A percentile compares a stretch with the other conserved stretches of the same genome.
phyloP scores from a whole-genome alignment of 2,329 filamentous ascomycete genomes.

The Fusarium phyllophilum region DNA sequence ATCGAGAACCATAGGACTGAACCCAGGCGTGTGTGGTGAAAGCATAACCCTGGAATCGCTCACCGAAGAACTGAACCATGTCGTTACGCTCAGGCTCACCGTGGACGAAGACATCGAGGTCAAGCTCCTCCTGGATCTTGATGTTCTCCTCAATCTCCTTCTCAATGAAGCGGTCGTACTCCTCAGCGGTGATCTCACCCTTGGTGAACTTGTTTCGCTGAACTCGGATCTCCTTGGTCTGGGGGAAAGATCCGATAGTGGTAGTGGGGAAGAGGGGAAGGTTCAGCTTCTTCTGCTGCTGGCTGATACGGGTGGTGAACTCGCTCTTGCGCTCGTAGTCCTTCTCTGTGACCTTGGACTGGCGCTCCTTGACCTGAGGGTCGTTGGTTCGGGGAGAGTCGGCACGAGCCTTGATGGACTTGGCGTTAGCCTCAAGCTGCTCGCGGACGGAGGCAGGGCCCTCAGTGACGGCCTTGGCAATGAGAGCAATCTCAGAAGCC shows the following conservation, averaged over 20 bases:
- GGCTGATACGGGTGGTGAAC: constrained; percentile 84
- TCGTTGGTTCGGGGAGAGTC: constrained; percentile 96
- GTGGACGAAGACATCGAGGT: constrained; percentile 96
- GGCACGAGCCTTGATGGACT: constrained; percentile 89
- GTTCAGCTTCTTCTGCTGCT: constrained; percentile 92
- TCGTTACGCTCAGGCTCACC: constrained; percentile 99
- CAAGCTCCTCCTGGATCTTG: constrained; percentile 98
- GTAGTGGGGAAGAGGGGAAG: constrained; percentile 98
- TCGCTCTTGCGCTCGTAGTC: constrained; percentile 93
- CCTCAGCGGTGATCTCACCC: constrained; percentile 88
- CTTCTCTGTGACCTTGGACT: constrained; percentile 83
- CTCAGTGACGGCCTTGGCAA: constrained; percentile 96
- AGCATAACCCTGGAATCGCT: constrained; percentile 94
- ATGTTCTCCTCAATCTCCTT: constrained; percentile 96
- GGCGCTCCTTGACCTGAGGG: constrained; percentile 95
- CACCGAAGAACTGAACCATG: constrained; percentile 99
- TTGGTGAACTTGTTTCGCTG: constrained; percentile 99
- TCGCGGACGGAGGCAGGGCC: constrained; percentile 87
- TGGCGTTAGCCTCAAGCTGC: constrained; percentile 96
- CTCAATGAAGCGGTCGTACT: constrained; percentile 99
- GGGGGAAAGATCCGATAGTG: constrained; percentile 99
- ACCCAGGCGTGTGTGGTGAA: constrained; percentile 99
- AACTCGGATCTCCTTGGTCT: constrained; percentile 98
- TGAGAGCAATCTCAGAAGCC: constrained; percentile 86
- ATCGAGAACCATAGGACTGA: constrained; percentile 97